A percentile compares a stretch with the other conserved stretches of the same genome.
Evolutionary conservation across 2,329 filamentous ascomycete species (phyloP).

Genomic region (Penicillium sp.): DNA sequence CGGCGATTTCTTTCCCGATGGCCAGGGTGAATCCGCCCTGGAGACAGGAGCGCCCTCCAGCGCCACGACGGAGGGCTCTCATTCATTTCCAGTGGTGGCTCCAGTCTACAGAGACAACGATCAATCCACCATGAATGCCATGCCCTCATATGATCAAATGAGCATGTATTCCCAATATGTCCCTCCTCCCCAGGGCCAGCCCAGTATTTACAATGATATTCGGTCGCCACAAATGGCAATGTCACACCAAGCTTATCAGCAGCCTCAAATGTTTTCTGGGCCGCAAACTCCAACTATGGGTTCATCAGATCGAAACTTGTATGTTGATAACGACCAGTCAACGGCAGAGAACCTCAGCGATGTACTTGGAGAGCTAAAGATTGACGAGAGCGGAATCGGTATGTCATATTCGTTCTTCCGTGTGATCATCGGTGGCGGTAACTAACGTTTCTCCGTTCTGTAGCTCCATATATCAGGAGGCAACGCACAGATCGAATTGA

Average conservation of each 20-base stretch:
- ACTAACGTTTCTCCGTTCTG: constrained; percentile 6
- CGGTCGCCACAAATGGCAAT: constrained; percentile 32
- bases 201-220: constrained; percentile 31
- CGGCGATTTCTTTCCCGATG: constrained; percentile 44
- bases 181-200: constrained; percentile 27
- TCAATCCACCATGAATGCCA: constrained; percentile 50
- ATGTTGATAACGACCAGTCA: constrained; percentile 61
- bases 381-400: constrained; percentile 85
- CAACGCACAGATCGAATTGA: constrained; percentile 51
- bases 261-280: constrained; percentile 27
- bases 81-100: constrained; percentile 54
- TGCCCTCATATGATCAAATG: constrained; percentile 44
- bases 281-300: constrained; percentile 27
- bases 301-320: constrained; percentile 45
- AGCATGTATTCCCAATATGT: constrained; percentile 42
- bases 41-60: constrained; percentile 30
- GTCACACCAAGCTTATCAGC: constrained; percentile 30
- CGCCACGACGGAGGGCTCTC: constrained; percentile 47
- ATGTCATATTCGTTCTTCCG: constrained; percentile 33
- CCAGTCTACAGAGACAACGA: constrained; percentile 43
- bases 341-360: constrained; percentile 71
- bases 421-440: not conserved
- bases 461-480: constrained; percentile 79
- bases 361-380: constrained; percentile 78
- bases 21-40: constrained; percentile 29